Conservation (phyloP, 306 rosid species). For the Lagenaria siceraria region DNA sequence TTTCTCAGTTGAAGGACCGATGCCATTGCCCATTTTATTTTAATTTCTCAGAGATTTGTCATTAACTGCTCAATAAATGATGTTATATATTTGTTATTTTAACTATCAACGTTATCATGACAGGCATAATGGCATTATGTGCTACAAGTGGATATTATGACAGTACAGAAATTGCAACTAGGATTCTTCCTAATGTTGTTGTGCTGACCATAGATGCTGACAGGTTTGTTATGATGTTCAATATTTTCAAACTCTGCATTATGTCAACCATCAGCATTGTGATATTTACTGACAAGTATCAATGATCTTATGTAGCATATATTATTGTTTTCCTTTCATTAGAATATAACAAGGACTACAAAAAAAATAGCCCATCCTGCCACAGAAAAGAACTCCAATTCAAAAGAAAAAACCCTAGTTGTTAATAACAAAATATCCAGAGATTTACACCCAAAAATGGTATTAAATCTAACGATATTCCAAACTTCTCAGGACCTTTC, state of each 20-base stretch:
- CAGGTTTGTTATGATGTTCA: slow-evolving; percentile 33
- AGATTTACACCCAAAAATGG: too few species aligned
- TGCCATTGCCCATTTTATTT: not conserved
- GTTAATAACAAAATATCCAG: too few species aligned
- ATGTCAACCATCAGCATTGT: not conserved
- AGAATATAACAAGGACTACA: not conserved
- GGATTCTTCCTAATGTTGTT: slow-evolving; percentile 88
- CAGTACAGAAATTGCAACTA: slow-evolving; percentile 75
- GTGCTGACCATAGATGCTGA: slow-evolving; percentile 92
- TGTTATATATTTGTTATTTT: not conserved
- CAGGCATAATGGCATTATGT: slow-evolving; percentile 96
- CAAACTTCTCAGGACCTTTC: too few species aligned
- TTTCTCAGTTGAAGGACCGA: not conserved
- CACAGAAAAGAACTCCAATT: too few species aligned
- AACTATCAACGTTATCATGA: slow-evolving; percentile 6
- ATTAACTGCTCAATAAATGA: slow-evolving; percentile 2
- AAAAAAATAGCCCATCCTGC: not conserved
- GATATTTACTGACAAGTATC: not conserved
- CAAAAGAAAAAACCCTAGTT: too few species aligned
- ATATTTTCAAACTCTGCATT: not conserved
- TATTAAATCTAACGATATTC: too few species aligned
- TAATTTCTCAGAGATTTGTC: slow-evolving; percentile 6
- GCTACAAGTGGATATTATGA: slow-evolving; percentile 97
- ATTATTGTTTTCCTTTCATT: not conserved
- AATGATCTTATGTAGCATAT: not conserved